Percentiles rank a stretch among this genome's conserved stretches.
Conservation (phyloP, 108 stramenopile species). For the Phaeodactylum tricornutum region DNA sequence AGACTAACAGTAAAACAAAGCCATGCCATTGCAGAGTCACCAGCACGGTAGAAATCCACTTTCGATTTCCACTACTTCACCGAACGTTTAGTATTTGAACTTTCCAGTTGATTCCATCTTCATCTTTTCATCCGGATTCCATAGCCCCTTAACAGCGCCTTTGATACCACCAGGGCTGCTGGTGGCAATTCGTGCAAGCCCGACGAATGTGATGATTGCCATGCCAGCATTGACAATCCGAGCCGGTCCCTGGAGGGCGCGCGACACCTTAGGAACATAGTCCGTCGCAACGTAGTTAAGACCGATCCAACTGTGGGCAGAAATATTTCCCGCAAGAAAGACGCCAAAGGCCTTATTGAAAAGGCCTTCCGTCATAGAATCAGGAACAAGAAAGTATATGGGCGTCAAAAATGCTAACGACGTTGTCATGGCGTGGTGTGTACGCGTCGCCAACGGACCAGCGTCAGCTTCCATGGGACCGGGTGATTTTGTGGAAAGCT, state of each 20-base stretch:
- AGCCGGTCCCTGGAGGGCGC: conserved; percentile 54
- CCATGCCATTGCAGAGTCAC: too few relatives aligned
- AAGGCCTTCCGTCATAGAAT: conserved; percentile 42
- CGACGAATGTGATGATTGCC: conserved; percentile 48
- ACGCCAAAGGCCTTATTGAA: conserved; percentile 68
- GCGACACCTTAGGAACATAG: conserved; percentile 83
- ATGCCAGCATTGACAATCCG: conserved; percentile 62
- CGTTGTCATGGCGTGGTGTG: conserved; percentile 59
- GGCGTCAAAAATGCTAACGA: conserved; percentile 56
- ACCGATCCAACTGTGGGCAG: conserved; percentile 84
- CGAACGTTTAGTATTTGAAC: too few relatives aligned
- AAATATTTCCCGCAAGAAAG: conserved; percentile 50
- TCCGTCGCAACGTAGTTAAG: conserved; percentile 90
- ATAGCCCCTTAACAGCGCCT: conserved; percentile 60
- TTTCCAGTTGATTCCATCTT: not conserved
- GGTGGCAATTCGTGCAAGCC: conserved; percentile 47
- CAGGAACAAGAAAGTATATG: conserved; percentile 49
- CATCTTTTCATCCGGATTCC: conserved; percentile 45
- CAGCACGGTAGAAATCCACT: too few relatives aligned
- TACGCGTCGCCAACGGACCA: conserved; percentile 59
- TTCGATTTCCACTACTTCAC: too few relatives aligned
- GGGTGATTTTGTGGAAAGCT: not conserved
- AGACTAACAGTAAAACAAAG: too few relatives aligned
- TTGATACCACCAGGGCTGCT: conserved; percentile 62
- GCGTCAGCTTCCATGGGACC: conserved; percentile 60